Evolutionary conservation across 306 rosid species (phyloP), one percentile per base, ranked within the genome.

Genomic region (Glycine soja): DNA sequence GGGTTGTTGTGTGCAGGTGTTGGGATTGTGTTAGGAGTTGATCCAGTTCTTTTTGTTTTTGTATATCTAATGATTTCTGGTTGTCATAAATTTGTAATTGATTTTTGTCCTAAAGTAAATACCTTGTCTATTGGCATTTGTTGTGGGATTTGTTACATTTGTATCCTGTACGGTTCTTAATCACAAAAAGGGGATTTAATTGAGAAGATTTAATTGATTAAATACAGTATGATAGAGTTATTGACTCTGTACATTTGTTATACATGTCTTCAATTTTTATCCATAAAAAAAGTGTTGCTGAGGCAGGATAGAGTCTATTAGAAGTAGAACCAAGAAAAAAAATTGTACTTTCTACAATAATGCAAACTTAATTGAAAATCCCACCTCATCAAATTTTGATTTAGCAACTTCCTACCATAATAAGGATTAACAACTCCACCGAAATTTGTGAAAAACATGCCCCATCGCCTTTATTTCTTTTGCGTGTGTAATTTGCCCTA

Each of bases 61-160:
- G 30, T 24, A 24, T 24, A 24, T 24, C 30, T 24, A 24, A 24
- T 24, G 30, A 24, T 24, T 24, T 24, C 30, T 24, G 30, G 1
- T 24, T 24, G 30, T 24, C 42, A 50, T 53, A 5, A 7, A 45
- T 59, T 83, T 80, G 70, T 47, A 51, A 67, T 78, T 45, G 48
- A 38, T 18, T 77, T 66, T 62, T 24, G 30, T 24, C 30, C 30
- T 24, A 24, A 24, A 24, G 30, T 24, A 24, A 24, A 24, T 24
- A 24, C 30, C 30, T 2, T 24, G 30, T 24, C 30, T 24, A 24
- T 24, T 15, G 72, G 16, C 40, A 66, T 16, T 48, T 43, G 11
- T 14, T 42, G 15, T 18, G 54, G 54, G 38, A 10, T 59, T 59
- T 59, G 65, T 59, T 10, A 59, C 32, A 40, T 43, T 45, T 45